These are phyloP conservation scores for Xylariaceae sp. DNA, from an alignment of 2,329 filamentous ascomycete genomes.

Conservation along the genomic window DNA sequence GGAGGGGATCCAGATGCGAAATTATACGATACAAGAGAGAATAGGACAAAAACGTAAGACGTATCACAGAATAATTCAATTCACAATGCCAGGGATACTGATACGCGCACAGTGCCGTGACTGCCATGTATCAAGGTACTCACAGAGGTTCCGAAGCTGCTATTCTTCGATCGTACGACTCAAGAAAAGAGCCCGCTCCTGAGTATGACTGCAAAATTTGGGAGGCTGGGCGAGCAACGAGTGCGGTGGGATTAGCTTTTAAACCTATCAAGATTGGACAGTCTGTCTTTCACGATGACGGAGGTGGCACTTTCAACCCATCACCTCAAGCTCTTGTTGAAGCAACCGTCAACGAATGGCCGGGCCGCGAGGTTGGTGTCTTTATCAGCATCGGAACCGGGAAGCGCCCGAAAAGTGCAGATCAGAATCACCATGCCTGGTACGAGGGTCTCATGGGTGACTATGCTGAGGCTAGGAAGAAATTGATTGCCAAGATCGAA, in stretches of 20 bases:
- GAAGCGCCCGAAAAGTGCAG: slow-evolving; percentile 63
- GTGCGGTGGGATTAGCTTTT: slow-evolving; percentile 85
- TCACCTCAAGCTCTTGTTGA: slow-evolving; percentile 83
- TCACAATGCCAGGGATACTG: slow-evolving; percentile 17
- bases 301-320: slow-evolving; percentile 87
- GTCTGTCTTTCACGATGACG: slow-evolving; percentile 90
- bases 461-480: slow-evolving; percentile 83
- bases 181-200: slow-evolving; percentile 81
- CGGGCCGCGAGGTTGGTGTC: slow-evolving; percentile 84
- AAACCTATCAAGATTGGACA: slow-evolving; percentile 94
- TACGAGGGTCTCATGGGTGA: slow-evolving; percentile 92
- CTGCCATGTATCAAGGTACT: slow-evolving; percentile 84
- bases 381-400: slow-evolving; percentile 95
- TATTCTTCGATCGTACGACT: slow-evolving; percentile 90
- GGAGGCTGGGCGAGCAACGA: slow-evolving; percentile 95
- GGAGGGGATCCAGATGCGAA: slow-evolving; percentile 80
- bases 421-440: slow-evolving; percentile 74
- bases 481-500: slow-evolving; percentile 88
- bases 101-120: slow-evolving; percentile 66
- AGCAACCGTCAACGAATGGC: slow-evolving; percentile 89
- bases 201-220: slow-evolving; percentile 95
- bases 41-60: slow-evolving; percentile 82
- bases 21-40: slow-evolving; percentile 83
- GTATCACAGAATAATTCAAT: slow-evolving; percentile 3
- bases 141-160: slow-evolving; percentile 63